A percentile compares a stretch with the other conserved stretches of the same genome.
Evolutionary conservation across 345 rosid species (phyloP).

Genomic region (Cardamine occulta): DNA sequence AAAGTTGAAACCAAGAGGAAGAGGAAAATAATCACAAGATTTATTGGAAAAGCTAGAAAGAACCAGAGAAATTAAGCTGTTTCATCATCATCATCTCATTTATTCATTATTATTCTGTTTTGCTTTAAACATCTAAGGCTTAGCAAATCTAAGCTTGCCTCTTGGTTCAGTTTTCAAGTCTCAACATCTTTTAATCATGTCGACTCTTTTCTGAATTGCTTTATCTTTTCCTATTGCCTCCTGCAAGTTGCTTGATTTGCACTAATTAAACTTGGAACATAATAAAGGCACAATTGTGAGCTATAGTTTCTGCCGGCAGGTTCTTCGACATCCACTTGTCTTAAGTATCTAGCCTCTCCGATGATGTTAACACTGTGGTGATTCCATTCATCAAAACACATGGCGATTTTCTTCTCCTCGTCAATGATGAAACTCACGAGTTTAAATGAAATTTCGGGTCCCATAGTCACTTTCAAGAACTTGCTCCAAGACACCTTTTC

Average conservation of each 20-base stretch:
- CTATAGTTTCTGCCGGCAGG: no score
- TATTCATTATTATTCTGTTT: no score
- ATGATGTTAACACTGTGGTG: background rate
- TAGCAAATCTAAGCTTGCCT: no score
- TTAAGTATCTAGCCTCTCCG: background rate
- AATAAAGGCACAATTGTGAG: background rate
- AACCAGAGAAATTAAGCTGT: no score
- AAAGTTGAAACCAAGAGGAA: background rate
- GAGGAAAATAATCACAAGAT: background rate
- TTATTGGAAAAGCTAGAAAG: background rate
- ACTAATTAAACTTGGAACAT: no score
- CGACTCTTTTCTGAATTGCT: background rate
- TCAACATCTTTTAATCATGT: no score
- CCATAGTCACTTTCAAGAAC: background rate
- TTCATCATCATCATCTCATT: no score
- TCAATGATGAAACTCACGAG: background rate
- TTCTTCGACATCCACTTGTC: background rate
- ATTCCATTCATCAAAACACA: background rate
- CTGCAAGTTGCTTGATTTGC: background rate
- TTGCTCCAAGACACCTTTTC: background rate
- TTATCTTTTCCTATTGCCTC: background rate
- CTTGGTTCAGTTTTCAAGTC: no score
- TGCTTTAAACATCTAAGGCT: no score
- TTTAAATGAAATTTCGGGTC: background rate
- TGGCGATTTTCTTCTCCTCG: constrained; percentile 8